Conservation (phyloP, 2,329 filamentous ascomycete genomes). For the Massarina eburnea region DNA sequence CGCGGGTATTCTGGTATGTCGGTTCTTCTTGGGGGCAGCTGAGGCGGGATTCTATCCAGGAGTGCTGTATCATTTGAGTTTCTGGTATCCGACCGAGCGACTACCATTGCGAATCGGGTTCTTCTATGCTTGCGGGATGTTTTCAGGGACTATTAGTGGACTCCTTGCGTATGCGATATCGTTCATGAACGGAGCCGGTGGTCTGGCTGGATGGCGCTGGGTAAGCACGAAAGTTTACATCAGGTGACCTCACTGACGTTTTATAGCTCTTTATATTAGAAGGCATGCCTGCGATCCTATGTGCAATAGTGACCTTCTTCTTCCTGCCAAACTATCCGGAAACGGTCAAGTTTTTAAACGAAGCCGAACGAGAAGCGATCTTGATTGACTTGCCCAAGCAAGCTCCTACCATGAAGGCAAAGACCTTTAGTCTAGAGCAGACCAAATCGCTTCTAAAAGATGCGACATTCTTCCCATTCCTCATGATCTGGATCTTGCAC, state of each 20-base stretch:
- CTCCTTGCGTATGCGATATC: constrained; percentile 59
- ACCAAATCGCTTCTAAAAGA: constrained; percentile 17
- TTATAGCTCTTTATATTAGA: constrained; percentile 25
- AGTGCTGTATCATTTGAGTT: constrained; percentile 56
- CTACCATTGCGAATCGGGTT: constrained; percentile 57
- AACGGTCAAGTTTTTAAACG: constrained; percentile 18
- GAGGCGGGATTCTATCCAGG: constrained; percentile 35
- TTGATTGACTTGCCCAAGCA: constrained; percentile 20
- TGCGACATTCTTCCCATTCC: constrained; percentile 22
- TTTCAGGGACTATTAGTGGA: constrained; percentile 61
- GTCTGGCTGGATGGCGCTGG: constrained; percentile 36
- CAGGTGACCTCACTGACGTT: not conserved
- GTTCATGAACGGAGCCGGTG: constrained; percentile 60
- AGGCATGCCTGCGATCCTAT: constrained; percentile 21
- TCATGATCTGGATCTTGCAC: constrained; percentile 28
- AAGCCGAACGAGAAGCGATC: constrained; percentile 18
- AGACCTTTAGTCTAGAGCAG: constrained; percentile 25
- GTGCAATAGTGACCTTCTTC: constrained; percentile 18
- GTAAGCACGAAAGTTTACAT: constrained; percentile 10
- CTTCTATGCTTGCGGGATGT: constrained; percentile 58
- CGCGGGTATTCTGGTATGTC: constrained; percentile 44
- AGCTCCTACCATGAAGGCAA: constrained; percentile 22
- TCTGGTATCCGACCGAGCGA: constrained; percentile 62
- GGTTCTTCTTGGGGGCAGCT: constrained; percentile 43
- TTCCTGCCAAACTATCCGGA: constrained; percentile 24